phyloP scores from a whole-genome alignment of 2,329 filamentous ascomycete species.

The Fusarium albidum region DNA sequence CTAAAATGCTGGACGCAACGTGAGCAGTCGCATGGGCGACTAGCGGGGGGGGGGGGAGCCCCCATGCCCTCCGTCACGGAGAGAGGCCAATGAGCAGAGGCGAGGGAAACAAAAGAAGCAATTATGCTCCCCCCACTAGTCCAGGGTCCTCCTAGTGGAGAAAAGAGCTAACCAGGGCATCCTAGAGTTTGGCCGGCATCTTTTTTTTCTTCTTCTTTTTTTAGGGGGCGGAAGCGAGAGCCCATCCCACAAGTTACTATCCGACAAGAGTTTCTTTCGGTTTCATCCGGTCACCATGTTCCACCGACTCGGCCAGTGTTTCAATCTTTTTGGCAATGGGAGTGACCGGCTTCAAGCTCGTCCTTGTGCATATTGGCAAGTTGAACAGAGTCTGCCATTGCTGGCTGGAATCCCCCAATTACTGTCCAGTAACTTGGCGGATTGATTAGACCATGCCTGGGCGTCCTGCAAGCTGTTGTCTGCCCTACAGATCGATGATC shows the following conservation, averaged over 20 bases:
- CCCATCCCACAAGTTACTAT: too few relatives aligned
- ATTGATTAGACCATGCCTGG: too few relatives aligned
- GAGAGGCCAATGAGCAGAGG: slow-evolving; percentile 32
- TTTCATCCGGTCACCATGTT: background rate
- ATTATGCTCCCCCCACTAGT: slow-evolving; percentile 34
- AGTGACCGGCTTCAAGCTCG: slow-evolving; percentile 2
- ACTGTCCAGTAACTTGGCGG: background rate
- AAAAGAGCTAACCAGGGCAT: slow-evolving; percentile 24
- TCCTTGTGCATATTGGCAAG: slow-evolving; percentile 9
- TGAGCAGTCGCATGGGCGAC: slow-evolving; percentile 23
- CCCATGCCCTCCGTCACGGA: slow-evolving; percentile 21
- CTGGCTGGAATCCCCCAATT: background rate
- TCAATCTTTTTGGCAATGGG: slow-evolving; percentile 9
- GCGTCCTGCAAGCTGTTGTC: background rate
- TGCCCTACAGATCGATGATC: background rate
- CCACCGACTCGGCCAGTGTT: slow-evolving; percentile 3
- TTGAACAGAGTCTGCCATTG: slow-evolving; percentile 1
- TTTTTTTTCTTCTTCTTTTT: background rate
- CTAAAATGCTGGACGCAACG: slow-evolving; percentile 6
- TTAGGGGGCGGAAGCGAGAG: too few relatives aligned
- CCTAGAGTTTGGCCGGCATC: too few relatives aligned
- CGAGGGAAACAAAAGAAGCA: slow-evolving; percentile 40
- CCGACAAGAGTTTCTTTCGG: background rate
- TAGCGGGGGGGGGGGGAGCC: slow-evolving; percentile 21
- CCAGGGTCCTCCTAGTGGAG: slow-evolving; percentile 14